Conservation (phyloP, 208 protist species). For the Trypanosoma mega region DNA sequence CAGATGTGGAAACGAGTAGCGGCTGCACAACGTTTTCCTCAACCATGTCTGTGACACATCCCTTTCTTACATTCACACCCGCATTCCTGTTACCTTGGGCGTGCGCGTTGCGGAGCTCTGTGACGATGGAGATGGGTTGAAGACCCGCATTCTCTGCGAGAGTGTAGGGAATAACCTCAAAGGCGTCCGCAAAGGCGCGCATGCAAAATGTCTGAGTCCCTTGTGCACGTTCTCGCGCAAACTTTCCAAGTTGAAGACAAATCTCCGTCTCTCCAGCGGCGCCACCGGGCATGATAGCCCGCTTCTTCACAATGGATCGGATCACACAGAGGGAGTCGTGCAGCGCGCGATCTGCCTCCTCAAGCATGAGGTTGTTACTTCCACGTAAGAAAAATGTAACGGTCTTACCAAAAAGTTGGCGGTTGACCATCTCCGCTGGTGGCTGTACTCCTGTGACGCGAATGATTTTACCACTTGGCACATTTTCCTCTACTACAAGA, state of each 20-base stretch:
- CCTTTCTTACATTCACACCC: conserved; percentile 97
- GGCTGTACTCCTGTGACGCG: conserved; percentile 94
- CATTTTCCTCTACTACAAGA: conserved; percentile 93
- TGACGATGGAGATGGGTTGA: conserved; percentile 98
- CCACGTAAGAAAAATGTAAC: conserved; percentile 96
- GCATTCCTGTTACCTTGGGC: conserved; percentile 83
- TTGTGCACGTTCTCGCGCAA: conserved; percentile 78
- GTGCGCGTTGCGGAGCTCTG: conserved; percentile 97
- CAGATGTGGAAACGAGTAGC: conserved; percentile 94
- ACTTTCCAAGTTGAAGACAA: conserved; percentile 88
- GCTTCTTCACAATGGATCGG: conserved; percentile 98
- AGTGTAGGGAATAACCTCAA: conserved; percentile 99
- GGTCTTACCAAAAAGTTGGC: conserved; percentile 88
- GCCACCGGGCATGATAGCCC: conserved; percentile 95
- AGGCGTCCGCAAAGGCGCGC: conserved; percentile 96
- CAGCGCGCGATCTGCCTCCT: conserved; percentile 98
- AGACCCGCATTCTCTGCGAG: conserved; percentile 99
- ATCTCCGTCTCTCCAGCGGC: conserved; percentile 97
- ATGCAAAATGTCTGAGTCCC: conserved; percentile 94
- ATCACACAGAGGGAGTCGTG: conserved; percentile 99
- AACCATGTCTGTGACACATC: conserved; percentile 96
- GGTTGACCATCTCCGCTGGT: conserved; percentile 37
- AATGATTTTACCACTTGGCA: conserved; percentile 91
- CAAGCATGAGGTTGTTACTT: conserved; percentile 96
- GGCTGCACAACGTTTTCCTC: conserved; percentile 99